These are phyloP conservation scores for Multifurca ochricompacta DNA, from an alignment of 768 basidiomycete species.

Conservation along the genomic window DNA sequence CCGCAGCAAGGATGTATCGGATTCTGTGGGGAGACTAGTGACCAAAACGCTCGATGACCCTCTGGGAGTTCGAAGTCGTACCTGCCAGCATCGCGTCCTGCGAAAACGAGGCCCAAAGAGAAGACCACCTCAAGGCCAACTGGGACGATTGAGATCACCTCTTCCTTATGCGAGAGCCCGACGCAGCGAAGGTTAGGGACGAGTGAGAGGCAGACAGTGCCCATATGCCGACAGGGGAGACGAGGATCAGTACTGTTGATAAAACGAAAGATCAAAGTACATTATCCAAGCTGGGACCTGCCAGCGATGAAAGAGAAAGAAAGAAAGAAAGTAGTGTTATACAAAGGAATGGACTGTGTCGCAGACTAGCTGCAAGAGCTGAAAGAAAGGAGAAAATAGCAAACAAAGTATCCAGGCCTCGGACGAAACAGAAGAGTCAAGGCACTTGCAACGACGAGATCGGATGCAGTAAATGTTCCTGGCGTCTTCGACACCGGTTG, in stretches of 20 bases:
- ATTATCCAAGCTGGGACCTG: constrained; percentile 31
- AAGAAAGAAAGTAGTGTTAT: constrained; percentile 14
- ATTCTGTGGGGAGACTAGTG: constrained; percentile 30
- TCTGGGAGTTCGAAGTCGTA: constrained; percentile 24
- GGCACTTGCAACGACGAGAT: neutral
- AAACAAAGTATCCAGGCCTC: neutral
- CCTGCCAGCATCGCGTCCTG: constrained; percentile 42
- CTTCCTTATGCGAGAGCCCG: constrained; percentile 40
- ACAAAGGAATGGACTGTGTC: constrained; percentile 39
- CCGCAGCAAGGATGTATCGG: constrained; percentile 52
- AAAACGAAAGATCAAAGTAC: constrained; percentile 24
- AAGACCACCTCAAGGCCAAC: constrained; percentile 56
- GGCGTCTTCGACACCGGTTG: neutral
- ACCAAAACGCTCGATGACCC: neutral
- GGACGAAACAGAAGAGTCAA: neutral
- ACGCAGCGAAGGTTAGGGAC: constrained; percentile 66
- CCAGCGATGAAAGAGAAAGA: constrained; percentile 21
- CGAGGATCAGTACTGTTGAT: constrained; percentile 18
- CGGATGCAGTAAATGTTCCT: neutral
- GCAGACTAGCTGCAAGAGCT: constrained; percentile 40
- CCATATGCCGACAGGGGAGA: constrained; percentile 18
- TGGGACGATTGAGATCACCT: constrained; percentile 49
- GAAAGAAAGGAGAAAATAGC: neutral
- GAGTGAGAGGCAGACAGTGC: constrained; percentile 52
- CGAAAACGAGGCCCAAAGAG: constrained; percentile 43